Conservation (phyloP, 176 grass and related monocot species). For the Eragrostis curvula region DNA sequence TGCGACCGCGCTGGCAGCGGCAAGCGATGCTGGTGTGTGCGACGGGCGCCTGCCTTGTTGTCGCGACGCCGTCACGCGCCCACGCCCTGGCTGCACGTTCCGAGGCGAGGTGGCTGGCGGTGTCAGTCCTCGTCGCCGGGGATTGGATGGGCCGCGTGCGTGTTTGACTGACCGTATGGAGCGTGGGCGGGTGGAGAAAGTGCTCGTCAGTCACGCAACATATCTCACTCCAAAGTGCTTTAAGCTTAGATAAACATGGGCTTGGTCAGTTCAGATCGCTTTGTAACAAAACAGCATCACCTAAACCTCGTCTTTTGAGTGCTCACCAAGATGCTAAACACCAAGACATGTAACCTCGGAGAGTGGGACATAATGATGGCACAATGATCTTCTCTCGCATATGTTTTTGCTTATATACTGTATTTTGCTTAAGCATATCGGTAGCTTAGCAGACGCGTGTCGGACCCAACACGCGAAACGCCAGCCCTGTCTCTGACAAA, state of each 20-base stretch:
- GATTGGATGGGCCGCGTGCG: not conserved
- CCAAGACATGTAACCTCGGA: not conserved
- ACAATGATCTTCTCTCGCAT: not conserved
- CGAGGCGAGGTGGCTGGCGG: not conserved
- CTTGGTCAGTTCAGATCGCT: not conserved
- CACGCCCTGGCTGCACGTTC: conserved; percentile 17
- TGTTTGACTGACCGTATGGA: not conserved
- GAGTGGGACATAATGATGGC: not conserved
- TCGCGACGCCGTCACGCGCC: not conserved
- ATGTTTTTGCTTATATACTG: no score
- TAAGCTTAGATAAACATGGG: not conserved
- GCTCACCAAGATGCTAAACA: no score
- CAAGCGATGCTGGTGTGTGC: not conserved
- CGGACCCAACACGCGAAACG: not conserved
- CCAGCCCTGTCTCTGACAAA: not conserved
- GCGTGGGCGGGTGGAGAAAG: not conserved
- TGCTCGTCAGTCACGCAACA: not conserved
- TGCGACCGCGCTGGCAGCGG: not conserved
- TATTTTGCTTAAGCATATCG: no score
- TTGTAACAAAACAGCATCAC: not conserved
- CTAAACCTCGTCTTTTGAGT: not conserved
- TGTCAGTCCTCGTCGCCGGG: not conserved
- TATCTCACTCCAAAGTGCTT: not conserved
- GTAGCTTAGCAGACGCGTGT: not conserved
- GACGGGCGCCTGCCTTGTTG: not conserved